Conservation (phyloP, 2,329 filamentous ascomycete species). For the Claviceps digitariae region DNA sequence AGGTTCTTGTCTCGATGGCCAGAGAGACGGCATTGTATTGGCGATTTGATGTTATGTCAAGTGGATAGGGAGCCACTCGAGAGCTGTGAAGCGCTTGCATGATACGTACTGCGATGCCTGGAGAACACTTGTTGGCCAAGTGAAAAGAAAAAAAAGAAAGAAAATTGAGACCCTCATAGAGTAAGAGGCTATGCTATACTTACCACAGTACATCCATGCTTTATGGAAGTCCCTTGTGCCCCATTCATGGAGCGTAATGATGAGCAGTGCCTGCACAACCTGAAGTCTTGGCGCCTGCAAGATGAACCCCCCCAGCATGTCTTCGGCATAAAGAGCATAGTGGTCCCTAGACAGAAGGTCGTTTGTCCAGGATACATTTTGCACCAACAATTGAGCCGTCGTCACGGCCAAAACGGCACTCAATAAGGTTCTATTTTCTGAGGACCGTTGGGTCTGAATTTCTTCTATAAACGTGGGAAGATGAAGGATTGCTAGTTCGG, state of each 20-base stretch:
- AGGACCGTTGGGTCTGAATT: conserved; percentile 9
- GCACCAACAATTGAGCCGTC: conserved; percentile 17
- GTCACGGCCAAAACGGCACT: conserved; percentile 17
- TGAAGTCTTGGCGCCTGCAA: conserved; percentile 18
- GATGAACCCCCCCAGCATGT: conserved; percentile 14
- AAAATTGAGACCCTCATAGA: too few species aligned
- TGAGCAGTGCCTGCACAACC: conserved; percentile 25
- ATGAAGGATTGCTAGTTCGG: conserved; percentile 21
- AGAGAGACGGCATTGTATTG: conserved; percentile 11
- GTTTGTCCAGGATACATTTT: conserved; percentile 16
- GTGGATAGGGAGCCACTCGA: conserved; percentile 14
- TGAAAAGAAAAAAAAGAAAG: background rate
- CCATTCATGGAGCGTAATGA: conserved; percentile 28
- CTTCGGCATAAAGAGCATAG: conserved; percentile 18
- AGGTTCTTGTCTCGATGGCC: conserved; percentile 25
- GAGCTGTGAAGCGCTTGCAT: conserved; percentile 23
- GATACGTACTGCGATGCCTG: conserved; percentile 24
- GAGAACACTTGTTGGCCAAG: background rate
- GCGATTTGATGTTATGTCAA: conserved; percentile 12
- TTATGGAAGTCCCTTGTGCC: conserved; percentile 27
- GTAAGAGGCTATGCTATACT: background rate
- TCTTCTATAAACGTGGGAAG: conserved; percentile 17
- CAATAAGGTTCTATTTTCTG: conserved; percentile 17
- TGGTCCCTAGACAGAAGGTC: conserved; percentile 18
- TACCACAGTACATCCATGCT: conserved; percentile 28